Base-by-base conservation (phyloP, 805 yeast species). In the Metschnikowia santaceciliae region DNA sequence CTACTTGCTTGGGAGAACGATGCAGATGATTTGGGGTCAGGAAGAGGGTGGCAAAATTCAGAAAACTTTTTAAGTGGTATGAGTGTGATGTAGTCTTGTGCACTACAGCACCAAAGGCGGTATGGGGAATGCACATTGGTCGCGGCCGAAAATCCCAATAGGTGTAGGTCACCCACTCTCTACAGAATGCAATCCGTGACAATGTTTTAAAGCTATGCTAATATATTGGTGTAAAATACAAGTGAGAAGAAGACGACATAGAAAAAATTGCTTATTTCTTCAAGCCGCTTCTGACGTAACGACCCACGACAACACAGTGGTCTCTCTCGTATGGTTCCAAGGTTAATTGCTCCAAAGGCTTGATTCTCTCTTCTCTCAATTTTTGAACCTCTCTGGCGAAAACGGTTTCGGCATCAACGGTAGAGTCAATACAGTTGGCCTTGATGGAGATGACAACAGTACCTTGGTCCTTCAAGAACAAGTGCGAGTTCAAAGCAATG, bases 321-420 rank as follows among this genome's bases (percentile, higher is more conserved):
- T 94, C 99, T 82, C 99, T 90, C 83, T 94, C 99, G 78, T 94
- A 94, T 74, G 99, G 99, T 81, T 92, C 99, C 75, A 94, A 83
- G 49, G 99, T 94, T 75, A 94, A 84, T 81, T 94, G 99, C 78
- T 94, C 99, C 68, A 91, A 78, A 58, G 99, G 99, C 79, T 94
- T 94, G 75, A 94, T 88, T 75, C 96, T 86, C 81, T 94, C 99
- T 77, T 92, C 98, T 78, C 99, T 86, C 77, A 94, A 84, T 76
- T 94, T 94, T 78, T 94, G 97, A 54, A 94, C 97, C 80, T 94
- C 99, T 80, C 98, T 89, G 55, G 99, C 98, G 69, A 94, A 94
- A 59, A 94, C 99, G 54, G 97, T 91, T 81, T 94, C 98, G 61
- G 99, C 99, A 72, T 91, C 98, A 53, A 92, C 98, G 54, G 99